Percentiles rank a stretch among this genome's conserved stretches.
Conservation (phyloP, 352 stramenopile genomes). For the Phytopythium montanum region DNA sequence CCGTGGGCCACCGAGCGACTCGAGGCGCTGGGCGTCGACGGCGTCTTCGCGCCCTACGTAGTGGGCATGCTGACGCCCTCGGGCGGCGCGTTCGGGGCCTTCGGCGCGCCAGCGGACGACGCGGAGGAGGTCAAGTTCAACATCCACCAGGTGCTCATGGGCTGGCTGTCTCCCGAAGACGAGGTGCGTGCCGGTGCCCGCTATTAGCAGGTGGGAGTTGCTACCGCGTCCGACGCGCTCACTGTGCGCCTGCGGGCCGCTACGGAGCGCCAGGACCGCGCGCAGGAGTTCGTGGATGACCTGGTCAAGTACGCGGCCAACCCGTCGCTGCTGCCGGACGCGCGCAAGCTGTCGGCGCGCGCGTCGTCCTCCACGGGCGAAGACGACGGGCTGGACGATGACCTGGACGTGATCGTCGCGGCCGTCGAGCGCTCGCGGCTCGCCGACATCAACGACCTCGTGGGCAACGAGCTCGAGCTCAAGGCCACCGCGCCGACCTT, state of each 20-base stretch:
- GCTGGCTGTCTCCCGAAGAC: constrained; percentile 73
- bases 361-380: constrained; percentile 21
- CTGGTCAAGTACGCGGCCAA: constrained; percentile 54
- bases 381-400: constrained; percentile 15
- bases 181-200: constrained; percentile 28
- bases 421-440: constrained; percentile 8
- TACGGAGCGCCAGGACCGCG: constrained; percentile 29
- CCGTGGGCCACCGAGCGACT: constrained; percentile 63
- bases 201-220: background rate
- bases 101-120: constrained; percentile 29
- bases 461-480: constrained; percentile 48
- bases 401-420: constrained; percentile 11
- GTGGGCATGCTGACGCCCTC: constrained; percentile 60
- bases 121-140: constrained; percentile 63
- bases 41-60: constrained; percentile 82
- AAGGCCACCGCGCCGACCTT: constrained; percentile 74
- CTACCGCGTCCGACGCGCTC: background rate
- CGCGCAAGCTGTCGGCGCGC: constrained; percentile 18
- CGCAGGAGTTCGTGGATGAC: constrained; percentile 69
- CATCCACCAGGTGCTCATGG: constrained; percentile 83
- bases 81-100: constrained; percentile 20
- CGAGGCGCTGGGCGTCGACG: constrained; percentile 70
- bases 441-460: constrained; percentile 35
- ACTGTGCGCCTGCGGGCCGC: background rate
- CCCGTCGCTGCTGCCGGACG: constrained; percentile 45